Evolutionary conservation across 1,284 basidiomycete species (phyloP).

Genomic region (Porodaedalea pini): DNA sequence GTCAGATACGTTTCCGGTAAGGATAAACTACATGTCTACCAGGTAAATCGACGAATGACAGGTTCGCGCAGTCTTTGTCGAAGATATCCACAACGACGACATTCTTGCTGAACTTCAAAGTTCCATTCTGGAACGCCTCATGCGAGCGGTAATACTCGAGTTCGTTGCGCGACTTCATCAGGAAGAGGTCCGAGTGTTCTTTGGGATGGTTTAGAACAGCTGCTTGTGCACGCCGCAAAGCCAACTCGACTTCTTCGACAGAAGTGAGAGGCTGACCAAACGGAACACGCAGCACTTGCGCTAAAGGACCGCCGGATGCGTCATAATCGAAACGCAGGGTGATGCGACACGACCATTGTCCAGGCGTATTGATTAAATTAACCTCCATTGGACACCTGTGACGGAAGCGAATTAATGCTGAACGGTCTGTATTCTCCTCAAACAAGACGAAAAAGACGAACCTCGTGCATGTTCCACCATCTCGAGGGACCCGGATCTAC

Average conservation of each 20-base stretch:
- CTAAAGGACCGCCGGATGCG: conserved; percentile 12
- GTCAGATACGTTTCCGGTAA: not conserved
- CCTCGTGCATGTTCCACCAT: conserved; percentile 29
- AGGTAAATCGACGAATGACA: conserved; percentile 54
- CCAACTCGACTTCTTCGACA: conserved; percentile 29
- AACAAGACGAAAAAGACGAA: not conserved
- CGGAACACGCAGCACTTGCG: not conserved
- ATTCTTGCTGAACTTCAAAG: conserved; percentile 28
- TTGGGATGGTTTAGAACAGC: conserved; percentile 29
- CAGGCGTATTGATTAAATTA: conserved; percentile 22
- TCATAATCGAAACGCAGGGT: conserved; percentile 30
- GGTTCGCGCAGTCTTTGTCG: conserved; percentile 40
- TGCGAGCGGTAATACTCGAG: conserved; percentile 19
- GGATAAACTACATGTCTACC: conserved; percentile 28
- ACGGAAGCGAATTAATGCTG: not conserved
- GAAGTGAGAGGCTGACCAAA: conserved; percentile 26
- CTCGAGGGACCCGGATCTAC: conserved; percentile 26
- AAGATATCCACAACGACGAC: conserved; percentile 30
- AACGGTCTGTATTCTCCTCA: not conserved
- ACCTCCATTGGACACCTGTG: conserved; percentile 29
- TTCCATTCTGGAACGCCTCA: conserved; percentile 16
- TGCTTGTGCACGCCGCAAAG: conserved; percentile 31
- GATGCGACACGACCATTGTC: conserved; percentile 35
- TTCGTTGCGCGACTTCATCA: conserved; percentile 22
- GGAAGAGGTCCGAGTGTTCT: conserved; percentile 18